phyloP scores from a whole-genome alignment of 176 grass and related monocot species.

The Eragrostis curvula region DNA sequence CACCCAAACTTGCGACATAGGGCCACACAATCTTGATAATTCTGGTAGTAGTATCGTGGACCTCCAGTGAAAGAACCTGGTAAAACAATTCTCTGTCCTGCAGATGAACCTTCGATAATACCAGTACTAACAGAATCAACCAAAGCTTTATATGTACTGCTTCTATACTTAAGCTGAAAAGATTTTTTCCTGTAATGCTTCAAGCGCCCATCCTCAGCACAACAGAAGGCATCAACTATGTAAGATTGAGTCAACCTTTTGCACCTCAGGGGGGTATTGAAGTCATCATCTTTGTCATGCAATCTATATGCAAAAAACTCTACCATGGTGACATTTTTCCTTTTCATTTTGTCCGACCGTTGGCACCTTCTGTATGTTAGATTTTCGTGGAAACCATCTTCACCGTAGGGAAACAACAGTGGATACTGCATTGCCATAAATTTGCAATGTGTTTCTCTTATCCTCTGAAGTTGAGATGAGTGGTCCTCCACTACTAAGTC shows the following conservation, averaged over 20 bases:
- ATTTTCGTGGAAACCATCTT: background rate
- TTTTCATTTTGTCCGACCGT: fast-evolving
- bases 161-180: background rate
- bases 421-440: background rate
- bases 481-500: background rate
- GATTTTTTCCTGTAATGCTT: background rate
- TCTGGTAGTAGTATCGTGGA: background rate
- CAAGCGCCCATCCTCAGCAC: background rate
- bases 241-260: background rate
- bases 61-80: background rate
- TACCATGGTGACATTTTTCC: background rate
- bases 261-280: background rate
- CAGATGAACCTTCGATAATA: background rate
- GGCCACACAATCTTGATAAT: background rate
- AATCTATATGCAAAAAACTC: background rate
- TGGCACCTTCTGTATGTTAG: background rate
- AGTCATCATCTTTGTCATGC: background rate
- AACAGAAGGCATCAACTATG: background rate
- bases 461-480: background rate
- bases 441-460: no score
- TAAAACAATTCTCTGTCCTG: background rate
- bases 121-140: background rate
- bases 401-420: background rate
- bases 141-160: background rate
- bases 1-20: background rate